A percentile compares a stretch with the other conserved stretches of the same genome.
Conservation (phyloP, 73 alveolate species). For the Paramecium biaurelia region DNA sequence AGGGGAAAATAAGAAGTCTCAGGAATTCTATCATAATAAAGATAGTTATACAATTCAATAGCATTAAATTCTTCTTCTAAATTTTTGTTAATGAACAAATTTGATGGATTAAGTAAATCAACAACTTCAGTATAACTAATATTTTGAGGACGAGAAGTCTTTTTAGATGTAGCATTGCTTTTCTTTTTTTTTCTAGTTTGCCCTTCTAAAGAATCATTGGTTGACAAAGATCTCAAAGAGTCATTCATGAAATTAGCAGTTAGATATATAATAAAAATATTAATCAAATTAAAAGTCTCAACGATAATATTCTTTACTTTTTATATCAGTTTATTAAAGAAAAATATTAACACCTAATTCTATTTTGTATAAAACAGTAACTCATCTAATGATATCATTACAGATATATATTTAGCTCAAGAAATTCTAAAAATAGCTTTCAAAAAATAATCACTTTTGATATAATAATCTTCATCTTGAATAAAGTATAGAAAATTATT, state of each 20-base stretch:
- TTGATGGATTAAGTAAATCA: neutral
- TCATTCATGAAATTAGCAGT: constrained; percentile 56
- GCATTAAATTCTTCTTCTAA: constrained; percentile 28
- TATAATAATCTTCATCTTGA: neutral
- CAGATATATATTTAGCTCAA: neutral
- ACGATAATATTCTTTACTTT: neutral
- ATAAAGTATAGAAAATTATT: too few species aligned
- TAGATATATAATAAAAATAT: constrained; percentile 30
- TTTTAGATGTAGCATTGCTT: constrained; percentile 16
- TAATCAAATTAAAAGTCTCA: constrained; percentile 17
- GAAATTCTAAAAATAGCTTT: neutral
- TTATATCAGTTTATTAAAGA: neutral
- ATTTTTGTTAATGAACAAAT: constrained; percentile 14
- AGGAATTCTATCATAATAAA: neutral
- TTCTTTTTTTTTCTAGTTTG: constrained; percentile 8
- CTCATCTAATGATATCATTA: neutral
- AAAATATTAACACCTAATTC: neutral
- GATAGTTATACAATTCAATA: neutral
- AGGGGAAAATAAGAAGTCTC: constrained; percentile 28
- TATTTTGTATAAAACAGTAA: neutral
- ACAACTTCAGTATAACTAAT: constrained; percentile 48
- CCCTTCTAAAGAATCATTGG: constrained; percentile 48
- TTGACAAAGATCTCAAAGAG: constrained; percentile 53
- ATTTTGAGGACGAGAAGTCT: constrained; percentile 26
- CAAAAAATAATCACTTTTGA: neutral